Evolutionary conservation across 768 basidiomycete genomes (phyloP).

Genomic region (Auriscalpium orientale): DNA sequence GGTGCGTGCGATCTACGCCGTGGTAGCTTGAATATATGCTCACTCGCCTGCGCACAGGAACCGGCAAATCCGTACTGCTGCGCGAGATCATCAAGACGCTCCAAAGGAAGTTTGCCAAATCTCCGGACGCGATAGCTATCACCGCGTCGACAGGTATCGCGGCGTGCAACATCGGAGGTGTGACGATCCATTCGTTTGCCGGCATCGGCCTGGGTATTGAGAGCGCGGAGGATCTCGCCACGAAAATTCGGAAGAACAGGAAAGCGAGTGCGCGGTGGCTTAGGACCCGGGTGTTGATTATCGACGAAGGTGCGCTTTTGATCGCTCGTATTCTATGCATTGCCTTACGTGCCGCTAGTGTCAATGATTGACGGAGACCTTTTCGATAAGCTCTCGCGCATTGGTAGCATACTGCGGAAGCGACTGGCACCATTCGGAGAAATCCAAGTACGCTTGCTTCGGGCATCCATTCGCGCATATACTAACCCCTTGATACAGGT

Average conservation of each 20-base stretch:
- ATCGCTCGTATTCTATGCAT: constrained; percentile 1
- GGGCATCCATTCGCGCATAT: not conserved
- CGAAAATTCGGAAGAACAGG: constrained; percentile 72
- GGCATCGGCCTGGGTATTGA: constrained; percentile 85
- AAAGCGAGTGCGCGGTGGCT: constrained; percentile 78
- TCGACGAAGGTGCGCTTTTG: constrained; percentile 59
- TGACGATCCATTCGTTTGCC: constrained; percentile 93
- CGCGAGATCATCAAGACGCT: constrained; percentile 83
- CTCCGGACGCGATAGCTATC: constrained; percentile 74
- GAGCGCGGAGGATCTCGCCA: constrained; percentile 47
- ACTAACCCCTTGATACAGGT: constrained; percentile 37
- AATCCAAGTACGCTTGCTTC: constrained; percentile 46
- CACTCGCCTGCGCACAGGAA: constrained; percentile 46
- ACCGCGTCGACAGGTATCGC: constrained; percentile 96
- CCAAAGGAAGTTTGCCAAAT: constrained; percentile 42
- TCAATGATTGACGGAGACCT: constrained; percentile 95
- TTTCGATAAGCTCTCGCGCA: constrained; percentile 80
- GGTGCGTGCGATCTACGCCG: constrained; percentile 42
- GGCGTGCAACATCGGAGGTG: constrained; percentile 94
- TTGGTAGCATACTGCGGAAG: constrained; percentile 61
- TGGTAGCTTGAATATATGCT: constrained; percentile 1
- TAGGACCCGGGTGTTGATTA: constrained; percentile 76
- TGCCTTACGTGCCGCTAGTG: constrained; percentile 39
- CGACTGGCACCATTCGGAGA: constrained; percentile 79
- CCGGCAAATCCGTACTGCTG: constrained; percentile 92